Conservation (phyloP, 768 basidiomycete genomes). For the Rubroboletus pulcherrimus region DNA sequence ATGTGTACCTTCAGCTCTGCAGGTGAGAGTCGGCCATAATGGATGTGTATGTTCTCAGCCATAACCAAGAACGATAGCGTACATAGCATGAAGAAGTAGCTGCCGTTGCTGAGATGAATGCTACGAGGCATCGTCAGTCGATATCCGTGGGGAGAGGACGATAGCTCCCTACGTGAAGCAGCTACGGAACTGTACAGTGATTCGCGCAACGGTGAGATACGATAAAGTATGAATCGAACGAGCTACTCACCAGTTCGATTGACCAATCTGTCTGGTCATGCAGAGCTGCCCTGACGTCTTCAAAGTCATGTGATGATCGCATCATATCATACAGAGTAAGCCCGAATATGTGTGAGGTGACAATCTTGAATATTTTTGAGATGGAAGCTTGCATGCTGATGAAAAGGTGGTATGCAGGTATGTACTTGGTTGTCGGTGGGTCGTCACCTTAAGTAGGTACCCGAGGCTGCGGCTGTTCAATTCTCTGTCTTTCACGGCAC, state of each 20-base stretch:
- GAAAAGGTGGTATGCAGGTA: neutral
- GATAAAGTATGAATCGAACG: neutral
- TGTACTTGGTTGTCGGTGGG: neutral
- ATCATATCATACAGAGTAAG: conserved; percentile 19
- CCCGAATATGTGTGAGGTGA: neutral
- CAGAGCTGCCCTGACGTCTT: conserved; percentile 17
- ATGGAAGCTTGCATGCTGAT: conserved; percentile 5
- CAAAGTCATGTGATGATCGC: conserved; percentile 16
- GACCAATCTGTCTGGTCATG: conserved; percentile 19
- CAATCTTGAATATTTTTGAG: neutral
- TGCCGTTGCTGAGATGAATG: conserved; percentile 13
- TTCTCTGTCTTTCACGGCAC: neutral
- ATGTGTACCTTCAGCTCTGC: conserved; percentile 20
- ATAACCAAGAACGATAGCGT: conserved; percentile 13
- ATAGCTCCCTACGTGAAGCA: conserved; percentile 5
- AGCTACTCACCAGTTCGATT: conserved; percentile 18
- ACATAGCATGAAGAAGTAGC: conserved; percentile 10
- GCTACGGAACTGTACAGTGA: conserved; percentile 1
- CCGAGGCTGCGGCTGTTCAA: neutral
- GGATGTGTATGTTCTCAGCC: conserved; percentile 18
- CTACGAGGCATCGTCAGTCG: conserved; percentile 9
- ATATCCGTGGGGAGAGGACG: neutral
- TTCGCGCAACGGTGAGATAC: neutral
- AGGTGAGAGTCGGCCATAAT: conserved; percentile 22
- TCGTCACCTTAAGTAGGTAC: neutral